These are phyloP conservation scores for Aspergillus baeticus DNA, from an alignment of 495 filamentous ascomycete genomes.

Conservation along the genomic window DNA sequence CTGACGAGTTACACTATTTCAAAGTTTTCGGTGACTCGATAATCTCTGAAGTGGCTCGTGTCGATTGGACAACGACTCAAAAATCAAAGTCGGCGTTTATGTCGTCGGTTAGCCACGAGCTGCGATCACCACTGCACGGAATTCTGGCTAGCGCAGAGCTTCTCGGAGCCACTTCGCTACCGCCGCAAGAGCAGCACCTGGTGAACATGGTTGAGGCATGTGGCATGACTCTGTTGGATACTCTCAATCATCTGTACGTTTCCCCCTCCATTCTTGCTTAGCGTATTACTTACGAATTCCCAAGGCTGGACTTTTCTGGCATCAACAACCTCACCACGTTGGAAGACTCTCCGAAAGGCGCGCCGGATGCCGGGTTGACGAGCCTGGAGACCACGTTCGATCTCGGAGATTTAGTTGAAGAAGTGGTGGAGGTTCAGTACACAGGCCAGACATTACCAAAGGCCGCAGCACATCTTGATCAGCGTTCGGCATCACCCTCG, in stretches of 20 bases:
- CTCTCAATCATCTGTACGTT: slow-evolving; percentile 59
- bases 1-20: slow-evolving; percentile 53
- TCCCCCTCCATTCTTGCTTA: background rate
- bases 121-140: slow-evolving; percentile 68
- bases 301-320: slow-evolving; percentile 54
- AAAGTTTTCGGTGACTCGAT: slow-evolving; percentile 61
- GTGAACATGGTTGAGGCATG: slow-evolving; percentile 64
- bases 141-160: slow-evolving; percentile 65
- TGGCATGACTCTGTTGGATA: slow-evolving; percentile 65
- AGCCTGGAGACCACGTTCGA: slow-evolving; percentile 36
- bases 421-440: slow-evolving; percentile 59
- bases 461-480: background rate
- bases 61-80: slow-evolving; percentile 47
- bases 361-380: slow-evolving; percentile 1
- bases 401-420: slow-evolving; percentile 52
- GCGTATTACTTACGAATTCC: background rate
- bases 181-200: slow-evolving; percentile 48
- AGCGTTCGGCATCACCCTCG: background rate
- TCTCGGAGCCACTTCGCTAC: slow-evolving; percentile 40
- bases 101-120: slow-evolving; percentile 69
- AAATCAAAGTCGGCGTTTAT: slow-evolving; percentile 68
- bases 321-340: slow-evolving; percentile 41
- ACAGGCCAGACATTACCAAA: slow-evolving; percentile 36
- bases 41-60: slow-evolving; percentile 59
- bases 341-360: slow-evolving; percentile 9